phyloP scores from a whole-genome alignment of 257 asterid genomes.

The Capsicum rhomboideum region DNA sequence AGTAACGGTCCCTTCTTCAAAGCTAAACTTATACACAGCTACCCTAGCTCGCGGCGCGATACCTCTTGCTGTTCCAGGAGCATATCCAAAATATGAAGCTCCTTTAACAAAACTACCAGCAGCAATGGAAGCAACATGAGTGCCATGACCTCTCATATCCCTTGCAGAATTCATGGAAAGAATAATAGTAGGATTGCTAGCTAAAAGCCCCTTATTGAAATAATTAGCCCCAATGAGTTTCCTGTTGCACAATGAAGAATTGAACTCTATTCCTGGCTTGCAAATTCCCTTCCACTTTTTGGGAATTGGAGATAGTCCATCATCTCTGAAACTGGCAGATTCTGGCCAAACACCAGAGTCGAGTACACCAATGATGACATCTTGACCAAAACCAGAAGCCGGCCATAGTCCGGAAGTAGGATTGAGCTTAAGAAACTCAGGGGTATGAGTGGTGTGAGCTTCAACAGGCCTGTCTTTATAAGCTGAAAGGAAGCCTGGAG shows the following conservation, averaged over 20 bases:
- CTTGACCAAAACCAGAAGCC: slow-evolving; percentile 1
- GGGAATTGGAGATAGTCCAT: slow-evolving; percentile 6
- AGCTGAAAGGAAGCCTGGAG: slow-evolving; percentile 2
- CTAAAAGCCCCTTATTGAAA: background rate
- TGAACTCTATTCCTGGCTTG: background rate
- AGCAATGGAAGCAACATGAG: background rate
- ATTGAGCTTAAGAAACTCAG: slow-evolving; percentile 11
- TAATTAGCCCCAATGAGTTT: background rate
- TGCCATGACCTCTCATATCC: background rate
- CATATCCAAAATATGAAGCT: background rate
- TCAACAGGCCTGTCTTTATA: background rate
- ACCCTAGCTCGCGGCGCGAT: background rate
- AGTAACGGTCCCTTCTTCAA: background rate
- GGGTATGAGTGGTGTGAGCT: slow-evolving; percentile 8
- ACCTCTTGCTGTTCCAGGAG: slow-evolving; percentile 8
- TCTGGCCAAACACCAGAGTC: slow-evolving; percentile 11
- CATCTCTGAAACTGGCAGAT: slow-evolving; percentile 3
- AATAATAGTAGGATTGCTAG: background rate
- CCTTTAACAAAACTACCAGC: background rate
- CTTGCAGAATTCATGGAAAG: background rate
- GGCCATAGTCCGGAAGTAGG: slow-evolving; percentile 15
- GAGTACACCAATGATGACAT: background rate
- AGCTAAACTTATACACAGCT: slow-evolving; percentile 9
- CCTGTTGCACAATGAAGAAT: background rate
- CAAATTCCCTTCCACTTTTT: slow-evolving; percentile 17